Conservation (phyloP, 257 asterid genomes). For the Echium plantagineum region DNA sequence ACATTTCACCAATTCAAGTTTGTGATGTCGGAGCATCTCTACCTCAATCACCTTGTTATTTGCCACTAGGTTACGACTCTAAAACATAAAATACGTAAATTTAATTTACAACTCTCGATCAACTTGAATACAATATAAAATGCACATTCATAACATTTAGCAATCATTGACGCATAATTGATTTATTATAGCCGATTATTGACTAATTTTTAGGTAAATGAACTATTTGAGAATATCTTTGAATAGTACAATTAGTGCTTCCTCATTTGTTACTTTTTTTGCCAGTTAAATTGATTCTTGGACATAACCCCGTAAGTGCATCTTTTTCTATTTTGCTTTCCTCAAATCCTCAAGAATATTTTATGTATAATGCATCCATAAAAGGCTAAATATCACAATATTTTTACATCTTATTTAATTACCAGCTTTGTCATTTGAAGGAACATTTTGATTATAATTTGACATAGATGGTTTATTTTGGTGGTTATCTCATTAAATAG, state of each 20-base stretch:
- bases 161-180: conserved; percentile 18
- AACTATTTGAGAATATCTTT: conserved; percentile 7
- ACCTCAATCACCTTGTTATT: too few relatives aligned
- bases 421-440: neutral
- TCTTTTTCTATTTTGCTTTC: conserved; percentile 25
- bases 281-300: conserved; percentile 18
- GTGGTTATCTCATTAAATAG: too few relatives aligned
- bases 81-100: too few relatives aligned
- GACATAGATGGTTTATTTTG: too few relatives aligned
- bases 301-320: conserved; percentile 27
- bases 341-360: conserved; percentile 23
- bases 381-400: neutral
- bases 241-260: conserved; percentile 13
- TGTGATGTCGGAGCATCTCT: too few relatives aligned
- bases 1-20: too few relatives aligned
- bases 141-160: conserved; percentile 7
- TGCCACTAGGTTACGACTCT: too few relatives aligned
- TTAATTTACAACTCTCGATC: too few relatives aligned
- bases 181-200: neutral
- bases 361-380: conserved; percentile 14
- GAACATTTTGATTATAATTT: too few relatives aligned
- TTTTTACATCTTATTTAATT: conserved; percentile 13
- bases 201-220: conserved; percentile 12
- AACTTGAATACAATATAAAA: neutral
- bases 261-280: conserved; percentile 14